Percentiles rank a stretch among this genome's conserved stretches.
phyloP scores from a whole-genome alignment of 2,329 filamentous ascomycete species.

The Didymellaceae sp. region DNA sequence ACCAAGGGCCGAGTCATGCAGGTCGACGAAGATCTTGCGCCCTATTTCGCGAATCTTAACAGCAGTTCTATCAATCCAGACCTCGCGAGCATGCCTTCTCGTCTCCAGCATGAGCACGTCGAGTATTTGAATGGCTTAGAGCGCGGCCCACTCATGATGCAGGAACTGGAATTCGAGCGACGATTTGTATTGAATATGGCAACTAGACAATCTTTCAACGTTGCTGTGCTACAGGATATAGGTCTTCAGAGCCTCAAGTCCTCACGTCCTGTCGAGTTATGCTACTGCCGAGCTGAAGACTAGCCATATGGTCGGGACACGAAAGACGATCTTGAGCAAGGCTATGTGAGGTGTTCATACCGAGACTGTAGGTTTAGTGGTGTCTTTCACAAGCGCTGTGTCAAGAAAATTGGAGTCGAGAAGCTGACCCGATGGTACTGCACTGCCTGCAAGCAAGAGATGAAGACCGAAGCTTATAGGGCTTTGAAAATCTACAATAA shows the following conservation, averaged over 20 bases:
- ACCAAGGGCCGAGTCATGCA: slow-evolving; percentile 33
- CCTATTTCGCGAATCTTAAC: slow-evolving; percentile 17
- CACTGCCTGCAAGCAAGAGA: slow-evolving; percentile 26
- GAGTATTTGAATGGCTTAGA: slow-evolving; percentile 12
- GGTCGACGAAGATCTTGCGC: slow-evolving; percentile 27
- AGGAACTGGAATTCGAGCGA: slow-evolving; percentile 23
- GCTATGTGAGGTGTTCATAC: slow-evolving; percentile 26
- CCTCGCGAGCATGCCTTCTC: slow-evolving; percentile 13
- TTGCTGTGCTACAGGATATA: slow-evolving; percentile 14
- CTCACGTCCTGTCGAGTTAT: slow-evolving; percentile 11
- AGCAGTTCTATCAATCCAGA: not conserved
- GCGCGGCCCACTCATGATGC: slow-evolving; percentile 24
- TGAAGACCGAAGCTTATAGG: slow-evolving; percentile 18
- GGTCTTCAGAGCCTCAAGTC: slow-evolving; percentile 3
- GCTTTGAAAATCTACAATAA: slow-evolving; percentile 5
- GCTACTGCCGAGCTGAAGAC: slow-evolving; percentile 27
- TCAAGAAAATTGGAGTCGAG: slow-evolving; percentile 26
- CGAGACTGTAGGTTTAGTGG: slow-evolving; percentile 19
- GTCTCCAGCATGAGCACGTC: slow-evolving; percentile 22
- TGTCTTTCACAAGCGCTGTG: slow-evolving; percentile 33
- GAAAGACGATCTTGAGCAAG: not conserved
- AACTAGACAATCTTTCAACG: slow-evolving; percentile 15
- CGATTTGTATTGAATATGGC: slow-evolving; percentile 20
- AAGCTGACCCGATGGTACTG: slow-evolving; percentile 37
- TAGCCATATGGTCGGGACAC: not conserved